Evolutionary conservation across 345 rosid species (phyloP).

Genomic region (Salix brachista): DNA sequence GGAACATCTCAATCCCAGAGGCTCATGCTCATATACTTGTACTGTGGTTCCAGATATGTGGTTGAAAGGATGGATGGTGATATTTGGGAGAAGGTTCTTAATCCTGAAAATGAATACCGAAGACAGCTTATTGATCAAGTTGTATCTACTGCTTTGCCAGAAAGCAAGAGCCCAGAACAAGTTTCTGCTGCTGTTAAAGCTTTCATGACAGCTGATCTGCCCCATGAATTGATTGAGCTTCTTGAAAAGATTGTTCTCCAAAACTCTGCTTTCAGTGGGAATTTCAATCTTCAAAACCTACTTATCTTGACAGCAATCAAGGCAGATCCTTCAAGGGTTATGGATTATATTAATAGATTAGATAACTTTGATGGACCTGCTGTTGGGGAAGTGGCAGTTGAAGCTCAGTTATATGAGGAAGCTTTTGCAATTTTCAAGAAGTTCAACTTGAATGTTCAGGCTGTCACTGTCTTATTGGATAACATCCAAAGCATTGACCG

Average conservation of each 20-base stretch:
- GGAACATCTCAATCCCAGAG: background rate
- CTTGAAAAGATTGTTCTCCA: constrained; percentile 96
- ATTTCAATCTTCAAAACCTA: constrained; percentile 89
- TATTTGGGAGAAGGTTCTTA: constrained; percentile 98
- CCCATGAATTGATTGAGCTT: constrained; percentile 77
- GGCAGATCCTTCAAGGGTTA: constrained; percentile 93
- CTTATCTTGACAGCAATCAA: constrained; percentile 94
- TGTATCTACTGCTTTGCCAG: constrained; percentile 90
- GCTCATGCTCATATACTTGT: constrained; percentile 19
- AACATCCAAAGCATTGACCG: constrained; percentile 68
- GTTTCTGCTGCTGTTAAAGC: constrained; percentile 85
- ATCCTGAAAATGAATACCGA: constrained; percentile 74
- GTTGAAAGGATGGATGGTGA: constrained; percentile 98
- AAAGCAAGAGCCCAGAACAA: constrained; percentile 89
- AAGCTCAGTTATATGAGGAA: constrained; percentile 84
- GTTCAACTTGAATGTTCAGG: constrained; percentile 74
- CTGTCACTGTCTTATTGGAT: constrained; percentile 67
- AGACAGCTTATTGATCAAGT: constrained; percentile 97
- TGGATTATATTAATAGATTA: constrained; percentile 93
- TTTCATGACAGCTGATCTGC: constrained; percentile 79
- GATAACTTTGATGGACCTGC: constrained; percentile 99
- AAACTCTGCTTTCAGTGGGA: constrained; percentile 98
- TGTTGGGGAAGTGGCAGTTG: constrained; percentile 94
- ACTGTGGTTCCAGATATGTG: constrained; percentile 61
- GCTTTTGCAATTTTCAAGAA: constrained; percentile 81